A percentile compares a stretch with the other conserved stretches of the same genome.
Conservation (phyloP, 1,284 basidiomycete genomes). For the Ceratobasidium sp. region DNA sequence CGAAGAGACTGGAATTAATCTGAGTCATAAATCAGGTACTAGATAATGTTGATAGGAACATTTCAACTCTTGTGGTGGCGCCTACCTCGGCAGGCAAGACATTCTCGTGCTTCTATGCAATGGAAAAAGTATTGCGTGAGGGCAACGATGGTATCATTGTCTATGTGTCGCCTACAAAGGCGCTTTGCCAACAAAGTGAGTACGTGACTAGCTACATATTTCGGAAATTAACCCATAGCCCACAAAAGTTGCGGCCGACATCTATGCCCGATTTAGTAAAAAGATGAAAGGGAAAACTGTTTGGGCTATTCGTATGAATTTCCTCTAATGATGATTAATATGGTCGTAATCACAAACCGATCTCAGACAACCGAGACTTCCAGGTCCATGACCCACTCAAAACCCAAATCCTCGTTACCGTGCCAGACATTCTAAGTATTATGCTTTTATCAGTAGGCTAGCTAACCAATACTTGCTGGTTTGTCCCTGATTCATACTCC, state of each 20-base stretch:
- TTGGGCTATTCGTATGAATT: slow-evolving; percentile 63
- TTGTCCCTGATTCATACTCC: neutral
- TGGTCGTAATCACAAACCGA: neutral
- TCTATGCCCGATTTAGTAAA: slow-evolving; percentile 73
- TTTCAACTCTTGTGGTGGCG: slow-evolving; percentile 69
- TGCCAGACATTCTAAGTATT: slow-evolving; percentile 70
- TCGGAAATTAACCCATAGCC: too few relatives aligned
- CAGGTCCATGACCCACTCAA: slow-evolving; percentile 67
- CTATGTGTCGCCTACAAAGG: slow-evolving; percentile 71
- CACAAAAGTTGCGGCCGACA: slow-evolving; percentile 69
- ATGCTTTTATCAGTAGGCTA: slow-evolving; percentile 63
- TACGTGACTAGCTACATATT: too few relatives aligned
- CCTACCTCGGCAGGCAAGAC: slow-evolving; percentile 59
- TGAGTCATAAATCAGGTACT: slow-evolving; percentile 46
- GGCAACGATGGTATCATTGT: slow-evolving; percentile 71
- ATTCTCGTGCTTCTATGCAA: slow-evolving; percentile 77
- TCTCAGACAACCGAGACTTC: slow-evolving; percentile 65
- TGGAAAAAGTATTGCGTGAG: slow-evolving; percentile 68
- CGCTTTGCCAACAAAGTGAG: slow-evolving; percentile 60
- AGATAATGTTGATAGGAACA: slow-evolving; percentile 64
- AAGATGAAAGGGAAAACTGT: slow-evolving; percentile 59
- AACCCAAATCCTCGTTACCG: slow-evolving; percentile 74
- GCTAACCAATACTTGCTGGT: neutral
- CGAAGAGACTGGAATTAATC: neutral
- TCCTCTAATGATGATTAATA: neutral